A percentile compares a stretch with the other conserved stretches of the same genome.
Evolutionary conservation across 2,329 filamentous ascomycete species (phyloP).

Genomic region (Aspergillus sp.): DNA sequence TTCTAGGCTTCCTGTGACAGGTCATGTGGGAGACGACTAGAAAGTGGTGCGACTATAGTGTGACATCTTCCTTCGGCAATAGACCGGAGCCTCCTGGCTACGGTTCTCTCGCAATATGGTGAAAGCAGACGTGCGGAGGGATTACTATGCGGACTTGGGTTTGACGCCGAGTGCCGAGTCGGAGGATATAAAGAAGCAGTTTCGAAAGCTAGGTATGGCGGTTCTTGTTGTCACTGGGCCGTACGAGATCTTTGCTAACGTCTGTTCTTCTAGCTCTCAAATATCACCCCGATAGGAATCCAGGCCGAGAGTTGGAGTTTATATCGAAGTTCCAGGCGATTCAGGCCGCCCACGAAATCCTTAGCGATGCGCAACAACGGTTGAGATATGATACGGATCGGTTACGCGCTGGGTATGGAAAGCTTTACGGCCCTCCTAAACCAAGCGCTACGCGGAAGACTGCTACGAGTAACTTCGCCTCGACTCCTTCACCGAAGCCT

Average conservation of each 20-base stretch:
- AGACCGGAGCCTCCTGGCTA: conserved; percentile 1
- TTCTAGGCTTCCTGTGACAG: conserved; percentile 6
- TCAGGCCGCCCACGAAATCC: conserved; percentile 79
- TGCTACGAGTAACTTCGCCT: conserved; percentile 22
- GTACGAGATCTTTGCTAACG: conserved; percentile 8
- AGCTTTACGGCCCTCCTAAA: conserved; percentile 31
- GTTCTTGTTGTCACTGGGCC: background rate
- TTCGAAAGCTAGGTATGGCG: conserved; percentile 71
- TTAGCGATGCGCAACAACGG: conserved; percentile 60
- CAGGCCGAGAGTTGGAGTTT: conserved; percentile 75
- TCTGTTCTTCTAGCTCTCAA: conserved; percentile 61
- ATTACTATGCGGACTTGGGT: conserved; percentile 85
- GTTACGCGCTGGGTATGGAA: conserved; percentile 49
- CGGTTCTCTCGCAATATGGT: conserved; percentile 55
- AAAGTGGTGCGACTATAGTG: conserved; percentile 13
- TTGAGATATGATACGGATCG: conserved; percentile 64
- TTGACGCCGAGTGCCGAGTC: conserved; percentile 65
- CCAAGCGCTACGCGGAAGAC: conserved; percentile 30
- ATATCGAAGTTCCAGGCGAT: conserved; percentile 83
- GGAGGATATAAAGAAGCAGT: conserved; percentile 81
- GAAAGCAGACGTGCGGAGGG: conserved; percentile 65
- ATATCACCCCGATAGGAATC: conserved; percentile 88
- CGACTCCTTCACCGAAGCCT: conserved; percentile 25
- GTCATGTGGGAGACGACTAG: conserved; percentile 22
- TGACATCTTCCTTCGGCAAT: conserved; percentile 10